A percentile compares a stretch with the other conserved stretches of the same genome.
Evolutionary conservation across 257 asterid species (phyloP).

Genomic region (Thymus quinquecostatus): DNA sequence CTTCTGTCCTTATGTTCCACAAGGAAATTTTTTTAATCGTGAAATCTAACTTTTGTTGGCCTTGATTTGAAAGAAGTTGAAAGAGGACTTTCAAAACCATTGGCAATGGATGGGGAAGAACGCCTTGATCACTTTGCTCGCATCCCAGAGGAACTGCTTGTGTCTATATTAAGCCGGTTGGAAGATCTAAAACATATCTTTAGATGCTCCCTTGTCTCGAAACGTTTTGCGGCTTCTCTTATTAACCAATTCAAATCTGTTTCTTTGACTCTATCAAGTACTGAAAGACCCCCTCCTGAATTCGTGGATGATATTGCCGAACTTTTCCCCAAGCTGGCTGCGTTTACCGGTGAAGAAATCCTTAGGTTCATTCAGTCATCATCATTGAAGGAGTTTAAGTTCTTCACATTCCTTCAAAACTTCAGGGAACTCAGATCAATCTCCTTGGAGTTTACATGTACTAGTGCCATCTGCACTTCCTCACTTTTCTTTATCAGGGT

Average conservation of each 20-base stretch:
- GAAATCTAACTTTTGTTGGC: neutral
- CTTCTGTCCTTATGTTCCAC: neutral
- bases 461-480: neutral
- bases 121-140: slow-evolving; percentile 20
- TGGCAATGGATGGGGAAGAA: neutral
- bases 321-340: slow-evolving; percentile 5
- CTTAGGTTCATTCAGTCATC: slow-evolving; percentile 23
- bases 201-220: slow-evolving; percentile 36
- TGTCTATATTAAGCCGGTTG: slow-evolving; percentile 31
- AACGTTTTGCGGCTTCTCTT: slow-evolving; percentile 24
- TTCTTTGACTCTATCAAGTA: slow-evolving; percentile 22
- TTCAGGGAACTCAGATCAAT: slow-evolving; percentile 33
- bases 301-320: neutral
- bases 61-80: neutral
- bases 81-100: slow-evolving; percentile 1
- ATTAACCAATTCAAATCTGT: slow-evolving; percentile 15
- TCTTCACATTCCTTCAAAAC: slow-evolving; percentile 31
- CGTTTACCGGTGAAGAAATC: slow-evolving; percentile 21
- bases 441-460: slow-evolving; percentile 31
- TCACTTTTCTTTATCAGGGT: slow-evolving; percentile 25
- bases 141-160: slow-evolving; percentile 30
- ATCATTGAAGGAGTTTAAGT: slow-evolving; percentile 24
- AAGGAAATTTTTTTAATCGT: neutral
- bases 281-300: slow-evolving; percentile 7
- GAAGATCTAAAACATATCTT: slow-evolving; percentile 32